phyloP scores from a whole-genome alignment of 139 green algal species.

The Micractinium sp. region DNA sequence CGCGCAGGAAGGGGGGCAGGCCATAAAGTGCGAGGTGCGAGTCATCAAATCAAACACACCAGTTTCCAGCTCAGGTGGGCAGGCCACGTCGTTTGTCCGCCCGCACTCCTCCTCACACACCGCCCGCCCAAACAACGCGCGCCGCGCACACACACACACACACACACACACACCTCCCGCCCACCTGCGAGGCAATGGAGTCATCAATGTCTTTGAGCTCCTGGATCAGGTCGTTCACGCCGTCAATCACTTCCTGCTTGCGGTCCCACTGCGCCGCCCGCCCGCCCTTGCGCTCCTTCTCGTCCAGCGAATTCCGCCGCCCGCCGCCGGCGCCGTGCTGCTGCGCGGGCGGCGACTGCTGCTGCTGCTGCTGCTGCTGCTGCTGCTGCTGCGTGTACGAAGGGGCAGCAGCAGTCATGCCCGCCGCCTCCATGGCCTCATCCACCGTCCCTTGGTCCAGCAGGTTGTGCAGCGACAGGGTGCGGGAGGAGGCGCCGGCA shows the following conservation, averaged over 20 bases:
- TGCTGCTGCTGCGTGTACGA: background rate
- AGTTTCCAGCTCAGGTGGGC: too few species aligned
- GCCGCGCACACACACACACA: too few species aligned
- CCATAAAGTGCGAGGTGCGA: too few species aligned
- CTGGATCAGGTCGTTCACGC: constrained; percentile 93
- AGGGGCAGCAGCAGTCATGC: background rate
- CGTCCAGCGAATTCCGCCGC: background rate
- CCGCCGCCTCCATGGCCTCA: constrained; percentile 3
- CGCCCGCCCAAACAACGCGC: too few species aligned
- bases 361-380: constrained; percentile 16
- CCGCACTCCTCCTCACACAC: too few species aligned
- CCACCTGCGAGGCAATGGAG: constrained; percentile 72
- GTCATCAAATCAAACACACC: too few species aligned
- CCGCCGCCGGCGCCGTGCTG: background rate
- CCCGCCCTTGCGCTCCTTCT: constrained; percentile 18
- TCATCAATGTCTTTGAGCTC: constrained; percentile 91
- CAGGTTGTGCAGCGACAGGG: constrained; percentile 81
- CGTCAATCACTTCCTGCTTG: constrained; percentile 87
- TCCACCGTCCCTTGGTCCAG: constrained; percentile 76
- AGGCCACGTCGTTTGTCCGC: too few species aligned
- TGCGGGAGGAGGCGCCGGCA: constrained; percentile 56
- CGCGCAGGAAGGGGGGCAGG: too few species aligned
- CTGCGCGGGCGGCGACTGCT: background rate
- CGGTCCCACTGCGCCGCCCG: constrained; percentile 57
- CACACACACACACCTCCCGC: background rate